Percentiles rank a stretch among this genome's conserved stretches.
These are phyloP conservation scores for Phellopilus nigrolimitatus DNA, from an alignment of 1,284 basidiomycete species.

Conservation along the genomic window DNA sequence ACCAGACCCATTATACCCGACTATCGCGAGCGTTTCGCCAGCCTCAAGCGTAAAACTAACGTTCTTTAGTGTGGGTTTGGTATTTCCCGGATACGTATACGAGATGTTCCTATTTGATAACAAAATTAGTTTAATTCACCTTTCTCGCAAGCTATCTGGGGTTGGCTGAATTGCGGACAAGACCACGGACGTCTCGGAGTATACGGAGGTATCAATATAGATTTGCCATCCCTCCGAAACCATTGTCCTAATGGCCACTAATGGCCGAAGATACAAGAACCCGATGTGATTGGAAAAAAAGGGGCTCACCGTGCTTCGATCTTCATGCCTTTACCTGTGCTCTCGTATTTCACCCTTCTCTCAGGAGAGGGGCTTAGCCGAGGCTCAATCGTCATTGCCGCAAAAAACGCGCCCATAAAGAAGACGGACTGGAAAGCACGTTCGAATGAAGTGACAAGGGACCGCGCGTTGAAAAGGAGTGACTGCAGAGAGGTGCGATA, in stretches of 20 bases:
- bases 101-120: slow-evolving; percentile 49
- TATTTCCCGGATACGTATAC: slow-evolving; percentile 72
- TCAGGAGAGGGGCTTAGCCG: slow-evolving; percentile 55
- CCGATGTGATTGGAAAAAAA: not conserved
- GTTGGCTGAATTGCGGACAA: not conserved
- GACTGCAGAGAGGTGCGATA: slow-evolving; percentile 74
- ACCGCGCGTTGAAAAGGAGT: slow-evolving; percentile 57
- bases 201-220: too few species aligned
- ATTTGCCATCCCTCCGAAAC: too few species aligned
- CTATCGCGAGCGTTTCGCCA: slow-evolving; percentile 77
- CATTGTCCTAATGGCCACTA: too few species aligned
- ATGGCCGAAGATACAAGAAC: not conserved
- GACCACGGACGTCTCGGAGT: too few species aligned
- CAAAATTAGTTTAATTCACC: slow-evolving; percentile 11
- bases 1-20: slow-evolving; percentile 79
- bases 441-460: slow-evolving; percentile 53
- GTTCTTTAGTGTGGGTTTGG: slow-evolving; percentile 57
- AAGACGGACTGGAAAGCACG: slow-evolving; percentile 78
- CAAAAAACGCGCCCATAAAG: slow-evolving; percentile 76
- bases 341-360: slow-evolving; percentile 43
- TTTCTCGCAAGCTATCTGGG: not conserved
- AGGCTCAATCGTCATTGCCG: slow-evolving; percentile 64
- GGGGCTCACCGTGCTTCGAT: slow-evolving; percentile 59
- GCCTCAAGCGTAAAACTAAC: slow-evolving; percentile 65
- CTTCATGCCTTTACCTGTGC: slow-evolving; percentile 51